Base-by-base conservation (phyloP, 1,139 yeast genomes). In the Pichia inconspicua region DNA sequence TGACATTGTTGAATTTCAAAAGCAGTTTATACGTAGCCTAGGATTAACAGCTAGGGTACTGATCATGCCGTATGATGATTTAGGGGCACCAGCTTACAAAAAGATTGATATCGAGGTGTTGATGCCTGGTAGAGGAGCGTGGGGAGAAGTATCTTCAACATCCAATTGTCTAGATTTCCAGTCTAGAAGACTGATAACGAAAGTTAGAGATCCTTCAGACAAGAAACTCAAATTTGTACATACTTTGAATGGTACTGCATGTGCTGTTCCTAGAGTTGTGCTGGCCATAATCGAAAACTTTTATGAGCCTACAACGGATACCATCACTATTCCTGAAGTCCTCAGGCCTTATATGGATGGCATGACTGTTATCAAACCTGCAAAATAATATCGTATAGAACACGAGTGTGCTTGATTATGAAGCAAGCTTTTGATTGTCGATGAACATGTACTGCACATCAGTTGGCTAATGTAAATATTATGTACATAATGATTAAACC, bases 51-150 rank as follows among this genome's bases (percentile, higher is more conserved):
- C 96, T 2, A 78, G 89, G 53, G 85, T 92, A 38, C 69, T 92
- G 36, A 80, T 85, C 56, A 89, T 94, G 90, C 97, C 97, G 0
- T 80, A 83, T 25, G 80, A 85, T 53, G 98, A 94, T 62, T 69
- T 94, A 46, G 98, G 98, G 0, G 84, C 96, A 0, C 96, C 98
- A 1, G 98, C 98, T 0, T 78, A 75, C 66, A 83, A 84, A 60
- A 94, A 94, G 65, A 88, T 82, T 60, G 98, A 94, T 59, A 86
- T 90, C 48, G 99, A 94, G 65, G 96, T 94, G 0, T 88, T 96
- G 92, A 92, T 94, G 97, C 98, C 97, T 0, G 97, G 98, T 2
- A 77, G 97, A 58, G 88, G 88, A 2, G 39, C 60, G 17, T 94
- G 95, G 88, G 99, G 99, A 3, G 99, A 94, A 61, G 73, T 92